Percentiles rank a stretch among this genome's conserved stretches.
Evolutionary conservation across 2,329 filamentous ascomycete genomes (phyloP).

Genomic region (Diaporthe sp.): DNA sequence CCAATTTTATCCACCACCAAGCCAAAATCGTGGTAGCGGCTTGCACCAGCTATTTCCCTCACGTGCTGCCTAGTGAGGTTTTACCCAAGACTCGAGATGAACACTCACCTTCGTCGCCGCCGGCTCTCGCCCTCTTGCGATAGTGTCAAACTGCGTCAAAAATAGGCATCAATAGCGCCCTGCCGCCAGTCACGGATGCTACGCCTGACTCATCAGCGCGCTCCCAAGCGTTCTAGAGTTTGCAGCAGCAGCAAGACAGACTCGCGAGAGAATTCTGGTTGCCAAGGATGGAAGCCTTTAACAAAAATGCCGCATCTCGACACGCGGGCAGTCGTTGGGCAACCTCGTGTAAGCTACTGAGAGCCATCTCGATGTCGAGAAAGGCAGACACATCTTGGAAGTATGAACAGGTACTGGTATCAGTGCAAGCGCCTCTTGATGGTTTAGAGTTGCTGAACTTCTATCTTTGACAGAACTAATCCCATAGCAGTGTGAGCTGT

Average conservation of each 20-base stretch:
- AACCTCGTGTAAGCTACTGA: background rate
- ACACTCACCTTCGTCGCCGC: background rate
- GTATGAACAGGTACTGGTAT: background rate
- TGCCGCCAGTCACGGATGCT: background rate
- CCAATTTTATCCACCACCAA: conserved; percentile 5
- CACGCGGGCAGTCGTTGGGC: background rate
- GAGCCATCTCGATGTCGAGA: background rate
- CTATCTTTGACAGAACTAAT: background rate
- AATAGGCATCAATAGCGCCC: background rate
- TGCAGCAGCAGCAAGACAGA: background rate
- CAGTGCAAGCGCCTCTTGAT: background rate
- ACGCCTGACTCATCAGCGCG: background rate
- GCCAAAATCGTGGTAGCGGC: background rate
- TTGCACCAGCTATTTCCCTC: background rate
- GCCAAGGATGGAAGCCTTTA: background rate
- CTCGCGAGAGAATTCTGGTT: background rate
- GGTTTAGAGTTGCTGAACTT: background rate
- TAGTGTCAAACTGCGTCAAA: background rate
- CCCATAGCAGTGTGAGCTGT: background rate
- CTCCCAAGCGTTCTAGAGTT: conserved; percentile 8
- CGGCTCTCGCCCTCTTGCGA: background rate
- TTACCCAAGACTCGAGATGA: background rate
- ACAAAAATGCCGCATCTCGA: conserved; percentile 18
- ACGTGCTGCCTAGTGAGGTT: background rate
- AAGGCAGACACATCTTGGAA: background rate